phyloP scores from a whole-genome alignment of 306 rosid genomes.

The Dalbergia cultrata region DNA sequence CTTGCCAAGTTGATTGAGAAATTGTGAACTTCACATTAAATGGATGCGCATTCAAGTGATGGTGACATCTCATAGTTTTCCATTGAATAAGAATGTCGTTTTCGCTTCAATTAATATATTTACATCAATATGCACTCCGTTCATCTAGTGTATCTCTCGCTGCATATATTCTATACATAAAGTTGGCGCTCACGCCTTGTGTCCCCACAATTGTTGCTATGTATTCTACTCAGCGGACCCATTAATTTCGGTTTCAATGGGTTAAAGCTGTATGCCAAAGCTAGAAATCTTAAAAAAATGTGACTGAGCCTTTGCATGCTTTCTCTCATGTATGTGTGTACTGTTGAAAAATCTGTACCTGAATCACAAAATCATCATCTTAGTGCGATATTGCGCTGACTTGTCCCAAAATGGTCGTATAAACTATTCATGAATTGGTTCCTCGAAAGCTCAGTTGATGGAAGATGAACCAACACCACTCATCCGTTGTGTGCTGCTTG shows the following conservation, averaged over 20 bases:
- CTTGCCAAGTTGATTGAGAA: constrained; percentile 70
- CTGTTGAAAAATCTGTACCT: constrained; percentile 24
- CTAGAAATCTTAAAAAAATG: constrained; percentile 40
- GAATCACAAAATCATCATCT: constrained; percentile 24
- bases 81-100: constrained; percentile 42
- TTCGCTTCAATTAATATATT: constrained; percentile 37
- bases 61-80: constrained; percentile 45
- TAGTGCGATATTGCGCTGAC: constrained; percentile 42
- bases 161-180: constrained; percentile 30
- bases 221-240: constrained; percentile 48
- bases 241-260: constrained; percentile 46
- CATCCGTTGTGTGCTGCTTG: constrained; percentile 32
- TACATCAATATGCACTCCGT: neutral
- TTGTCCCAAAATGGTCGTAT: constrained; percentile 32
- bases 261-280: constrained; percentile 58
- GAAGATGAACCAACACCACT: constrained; percentile 43
- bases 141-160: constrained; percentile 9
- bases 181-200: constrained; percentile 43
- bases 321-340: neutral
- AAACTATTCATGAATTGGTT: constrained; percentile 32
- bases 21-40: constrained; percentile 44
- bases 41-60: constrained; percentile 45
- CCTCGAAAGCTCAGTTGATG: constrained; percentile 42
- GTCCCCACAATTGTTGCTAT: constrained; percentile 52
- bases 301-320: constrained; percentile 36